Evolutionary conservation across 129 eudicot genomes (phyloP).

Genomic region (Calendula officinalis): DNA sequence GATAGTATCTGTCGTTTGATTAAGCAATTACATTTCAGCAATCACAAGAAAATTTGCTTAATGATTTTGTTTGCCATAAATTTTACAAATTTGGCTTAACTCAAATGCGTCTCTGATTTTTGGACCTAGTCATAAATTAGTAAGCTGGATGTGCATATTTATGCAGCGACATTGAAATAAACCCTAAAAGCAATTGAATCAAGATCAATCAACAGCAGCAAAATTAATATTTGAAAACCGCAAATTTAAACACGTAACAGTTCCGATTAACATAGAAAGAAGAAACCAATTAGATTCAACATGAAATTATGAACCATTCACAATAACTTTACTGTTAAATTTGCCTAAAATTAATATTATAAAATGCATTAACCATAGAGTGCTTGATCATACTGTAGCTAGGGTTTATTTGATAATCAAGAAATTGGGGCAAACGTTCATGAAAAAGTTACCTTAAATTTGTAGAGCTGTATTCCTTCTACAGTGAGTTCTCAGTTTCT

Average conservation of each 20-base stretch:
- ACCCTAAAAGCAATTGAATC: constrained; percentile 7
- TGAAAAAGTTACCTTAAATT: neutral
- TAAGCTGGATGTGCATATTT: neutral
- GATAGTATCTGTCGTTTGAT: no score
- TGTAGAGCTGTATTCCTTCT: neutral
- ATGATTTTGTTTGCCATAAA: constrained; percentile 5
- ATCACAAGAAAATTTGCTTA: neutral
- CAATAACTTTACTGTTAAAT: no score
- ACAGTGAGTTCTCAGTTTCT: constrained; percentile 9
- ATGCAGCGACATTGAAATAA: constrained; percentile 12
- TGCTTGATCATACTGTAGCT: no score
- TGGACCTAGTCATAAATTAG: neutral
- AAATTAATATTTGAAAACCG: neutral
- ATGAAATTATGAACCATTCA: no score
- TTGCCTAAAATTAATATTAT: no score
- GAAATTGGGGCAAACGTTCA: no score
- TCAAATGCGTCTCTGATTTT: neutral
- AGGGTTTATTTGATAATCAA: no score
- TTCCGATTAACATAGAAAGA: neutral
- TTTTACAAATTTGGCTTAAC: constrained; percentile 6
- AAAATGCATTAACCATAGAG: no score
- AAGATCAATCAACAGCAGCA: constrained; percentile 1
- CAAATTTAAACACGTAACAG: neutral
- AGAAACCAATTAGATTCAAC: neutral
- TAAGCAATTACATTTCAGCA: no score